These are phyloP conservation scores for Amanita thiersii DNA, from an alignment of 768 basidiomycete species.

Conservation along the genomic window DNA sequence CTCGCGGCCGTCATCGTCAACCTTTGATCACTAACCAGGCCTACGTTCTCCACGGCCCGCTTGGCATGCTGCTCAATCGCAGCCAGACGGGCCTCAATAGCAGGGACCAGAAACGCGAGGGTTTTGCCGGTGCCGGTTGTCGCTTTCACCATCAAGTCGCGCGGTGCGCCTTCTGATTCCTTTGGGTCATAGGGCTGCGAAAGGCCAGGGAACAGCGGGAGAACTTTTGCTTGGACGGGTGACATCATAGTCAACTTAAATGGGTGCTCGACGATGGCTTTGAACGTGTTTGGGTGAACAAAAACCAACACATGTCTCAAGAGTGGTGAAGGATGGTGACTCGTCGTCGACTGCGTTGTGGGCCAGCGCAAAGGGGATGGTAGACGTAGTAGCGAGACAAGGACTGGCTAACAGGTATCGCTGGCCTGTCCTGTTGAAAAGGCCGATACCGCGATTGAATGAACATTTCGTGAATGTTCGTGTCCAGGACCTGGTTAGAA, in stretches of 20 bases:
- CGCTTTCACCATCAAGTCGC: slow-evolving; percentile 80
- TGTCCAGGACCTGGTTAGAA: too few species aligned
- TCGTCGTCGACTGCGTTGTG: too few species aligned
- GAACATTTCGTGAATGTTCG: too few species aligned
- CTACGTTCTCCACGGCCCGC: slow-evolving; percentile 33
- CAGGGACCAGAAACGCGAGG: slow-evolving; percentile 79
- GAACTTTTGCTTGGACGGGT: slow-evolving; percentile 72
- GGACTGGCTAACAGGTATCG: too few species aligned
- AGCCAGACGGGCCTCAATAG: slow-evolving; percentile 73
- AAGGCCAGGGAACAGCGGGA: slow-evolving; percentile 66
- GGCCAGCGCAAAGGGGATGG: too few species aligned
- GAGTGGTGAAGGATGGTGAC: too few species aligned
- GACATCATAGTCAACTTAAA: slow-evolving; percentile 70
- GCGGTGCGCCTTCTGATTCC: slow-evolving; percentile 21
- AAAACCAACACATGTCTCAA: too few species aligned
- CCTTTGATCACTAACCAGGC: slow-evolving; percentile 21
- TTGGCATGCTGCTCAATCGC: slow-evolving; percentile 39
- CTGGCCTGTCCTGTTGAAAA: too few species aligned
- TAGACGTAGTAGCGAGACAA: too few species aligned
- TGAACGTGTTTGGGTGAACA: too few species aligned
- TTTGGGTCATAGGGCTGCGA: slow-evolving; percentile 46
- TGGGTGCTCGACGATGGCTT: slow-evolving; percentile 54
- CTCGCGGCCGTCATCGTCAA: slow-evolving; percentile 22
- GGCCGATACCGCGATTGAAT: too few species aligned
- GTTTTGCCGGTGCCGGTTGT: slow-evolving; percentile 90